These are phyloP conservation scores for Hypericum perforatum DNA, from an alignment of 345 rosid species.

Conservation along the genomic window DNA sequence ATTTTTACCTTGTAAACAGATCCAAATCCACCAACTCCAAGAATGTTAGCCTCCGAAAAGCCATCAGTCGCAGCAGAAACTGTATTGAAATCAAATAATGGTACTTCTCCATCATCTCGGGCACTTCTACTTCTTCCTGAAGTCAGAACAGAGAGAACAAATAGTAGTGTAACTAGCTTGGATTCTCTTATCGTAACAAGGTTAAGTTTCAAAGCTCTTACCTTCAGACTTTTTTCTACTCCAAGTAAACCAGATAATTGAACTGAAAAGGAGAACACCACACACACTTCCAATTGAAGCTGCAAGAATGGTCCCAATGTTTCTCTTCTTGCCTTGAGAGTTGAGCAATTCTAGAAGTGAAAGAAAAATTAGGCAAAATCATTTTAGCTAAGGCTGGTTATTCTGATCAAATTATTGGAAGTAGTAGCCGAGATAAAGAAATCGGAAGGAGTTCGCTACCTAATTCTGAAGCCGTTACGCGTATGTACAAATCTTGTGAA, in stretches of 20 bases:
- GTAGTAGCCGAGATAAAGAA: background rate
- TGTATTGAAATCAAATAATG: constrained; percentile 16
- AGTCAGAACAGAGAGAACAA: no score
- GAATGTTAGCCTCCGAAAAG: constrained; percentile 19
- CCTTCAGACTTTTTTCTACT: no score
- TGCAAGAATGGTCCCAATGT: no score
- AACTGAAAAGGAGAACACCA: no score
- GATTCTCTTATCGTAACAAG: no score
- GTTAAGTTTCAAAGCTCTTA: no score
- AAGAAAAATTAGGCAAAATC: no score
- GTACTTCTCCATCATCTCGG: constrained; percentile 18
- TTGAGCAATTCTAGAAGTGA: no score
- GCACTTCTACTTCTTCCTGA: background rate
- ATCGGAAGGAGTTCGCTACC: constrained; percentile 8
- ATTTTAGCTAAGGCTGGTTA: background rate
- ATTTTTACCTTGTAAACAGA: constrained; percentile 25
- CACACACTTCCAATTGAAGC: no score
- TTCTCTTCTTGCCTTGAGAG: no score
- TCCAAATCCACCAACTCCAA: constrained; percentile 41
- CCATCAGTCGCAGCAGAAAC: constrained; percentile 25
- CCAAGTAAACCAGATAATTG: no score
- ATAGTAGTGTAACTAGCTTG: background rate
- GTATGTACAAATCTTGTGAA: constrained; percentile 21
- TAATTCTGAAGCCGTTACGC: constrained; percentile 15
- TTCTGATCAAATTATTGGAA: background rate